Base-by-base conservation (phyloP, 306 rosid species). In the Begonia masoniana region DNA sequence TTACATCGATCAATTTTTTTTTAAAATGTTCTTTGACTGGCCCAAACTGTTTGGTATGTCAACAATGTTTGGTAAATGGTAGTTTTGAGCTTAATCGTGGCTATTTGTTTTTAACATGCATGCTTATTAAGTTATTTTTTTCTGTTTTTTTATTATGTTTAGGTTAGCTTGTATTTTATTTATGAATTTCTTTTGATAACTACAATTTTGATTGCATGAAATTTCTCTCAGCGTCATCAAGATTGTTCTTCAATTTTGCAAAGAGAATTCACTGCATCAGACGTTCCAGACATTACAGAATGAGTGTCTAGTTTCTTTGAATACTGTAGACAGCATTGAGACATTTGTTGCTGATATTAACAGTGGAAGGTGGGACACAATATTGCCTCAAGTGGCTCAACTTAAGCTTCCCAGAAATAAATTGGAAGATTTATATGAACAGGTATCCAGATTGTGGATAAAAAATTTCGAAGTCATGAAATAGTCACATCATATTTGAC, bases 181-280 rank as follows among this genome's bases (percentile, higher is more conserved):
- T 12, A 45, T 3, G 8, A 12, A 21, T 13, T 35, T 10, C 19
- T 15, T 10, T 16, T 6, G 35, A 10, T 12, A 2, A 26, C 49
- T 23, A 46, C 31, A 16, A 1, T 23, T 48, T 46, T 53, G 42
- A n/a, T 59, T 11, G 51, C 31, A 12, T 45, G n/a, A 50, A 15
- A 19, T 19, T 16, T 13, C 43, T 63, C 68, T 58, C 85, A 91
- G 96, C 63, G 99, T 86, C 49, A 83, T 91, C 69, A 91, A 91
- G 81, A 91, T 87, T 48, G 99, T 91, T 73, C 99, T 91, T 62
- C 99, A 91, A 59, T 91, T 91, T 54, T 91, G 99, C 72, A 86
- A 91, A 81, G 99, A 91, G 63, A 86, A 86, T 57, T 91, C 96
- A 6, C 61, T 91, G 77, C 86, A 91, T 58, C 99, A 91, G 51